A percentile compares a stretch with the other conserved stretches of the same genome.
Conservation (phyloP, 208 protist species). For the Leptomonas pyrrhocoris region DNA sequence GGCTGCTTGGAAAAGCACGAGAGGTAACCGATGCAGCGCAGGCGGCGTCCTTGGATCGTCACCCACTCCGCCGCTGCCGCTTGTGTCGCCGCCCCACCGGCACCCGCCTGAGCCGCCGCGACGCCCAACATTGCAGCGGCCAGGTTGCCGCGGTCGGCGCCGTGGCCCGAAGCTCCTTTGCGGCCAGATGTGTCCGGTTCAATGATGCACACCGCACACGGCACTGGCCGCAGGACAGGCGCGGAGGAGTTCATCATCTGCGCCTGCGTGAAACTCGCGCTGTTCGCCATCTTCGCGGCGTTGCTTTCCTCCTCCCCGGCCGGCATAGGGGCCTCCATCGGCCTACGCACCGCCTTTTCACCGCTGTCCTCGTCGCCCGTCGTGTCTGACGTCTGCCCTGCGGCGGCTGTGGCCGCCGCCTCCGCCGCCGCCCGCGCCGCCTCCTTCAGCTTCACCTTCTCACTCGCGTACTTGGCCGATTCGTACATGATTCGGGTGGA, state of each 20-base stretch:
- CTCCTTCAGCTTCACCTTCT: constrained; percentile 31
- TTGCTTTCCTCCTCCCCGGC: background rate
- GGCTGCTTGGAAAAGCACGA: constrained; percentile 48
- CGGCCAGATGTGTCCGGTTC: constrained; percentile 55
- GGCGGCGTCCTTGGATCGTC: constrained; percentile 48
- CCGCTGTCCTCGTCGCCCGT: background rate
- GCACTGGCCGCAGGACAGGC: constrained; percentile 68
- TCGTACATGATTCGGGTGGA: constrained; percentile 43
- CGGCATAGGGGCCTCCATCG: background rate
- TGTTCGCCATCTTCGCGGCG: background rate
- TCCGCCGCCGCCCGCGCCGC: constrained; percentile 11
- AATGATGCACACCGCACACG: constrained; percentile 81
- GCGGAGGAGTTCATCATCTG: constrained; percentile 1
- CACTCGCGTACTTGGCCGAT: constrained; percentile 22
- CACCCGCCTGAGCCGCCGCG: background rate
- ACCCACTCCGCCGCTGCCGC: constrained; percentile 36
- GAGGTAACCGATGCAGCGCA: constrained; percentile 71
- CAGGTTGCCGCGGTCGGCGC: background rate
- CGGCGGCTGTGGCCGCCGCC: background rate
- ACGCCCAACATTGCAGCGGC: background rate
- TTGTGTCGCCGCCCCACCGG: background rate
- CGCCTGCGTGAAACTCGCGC: background rate
- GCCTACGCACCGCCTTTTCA: constrained; percentile 2
- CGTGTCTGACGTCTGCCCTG: too few species aligned
- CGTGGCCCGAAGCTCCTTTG: constrained; percentile 16